These are phyloP conservation scores for Dactylellina drechsleri DNA, from an alignment of 2,329 filamentous ascomycete genomes.

Conservation along the genomic window DNA sequence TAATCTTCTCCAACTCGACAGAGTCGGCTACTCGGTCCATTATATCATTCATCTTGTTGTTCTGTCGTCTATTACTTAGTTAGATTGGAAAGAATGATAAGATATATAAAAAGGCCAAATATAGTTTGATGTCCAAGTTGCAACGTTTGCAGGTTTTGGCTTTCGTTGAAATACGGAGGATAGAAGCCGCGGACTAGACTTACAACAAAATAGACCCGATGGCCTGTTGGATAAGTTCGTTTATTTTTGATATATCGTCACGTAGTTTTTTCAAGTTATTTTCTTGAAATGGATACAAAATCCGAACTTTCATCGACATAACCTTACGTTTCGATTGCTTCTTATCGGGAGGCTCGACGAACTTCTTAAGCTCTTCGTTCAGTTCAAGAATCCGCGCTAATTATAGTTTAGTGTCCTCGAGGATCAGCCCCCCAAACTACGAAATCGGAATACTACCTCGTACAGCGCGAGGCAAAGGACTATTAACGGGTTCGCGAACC, in stretches of 20 bases:
- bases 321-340: background rate
- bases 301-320: conserved; percentile 4
- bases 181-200: background rate
- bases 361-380: conserved; percentile 3
- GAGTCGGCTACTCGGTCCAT: background rate
- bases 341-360: background rate
- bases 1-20: conserved; percentile 22
- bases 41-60: conserved; percentile 12
- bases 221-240: conserved; percentile 15
- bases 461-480: too few relatives aligned
- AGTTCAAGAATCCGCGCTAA: background rate
- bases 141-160: background rate
- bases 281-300: conserved; percentile 10
- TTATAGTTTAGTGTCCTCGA: background rate
- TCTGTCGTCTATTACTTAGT: background rate
- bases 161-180: background rate
- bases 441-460: background rate
- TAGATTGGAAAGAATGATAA: background rate
- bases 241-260: conserved; percentile 15
- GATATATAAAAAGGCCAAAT: background rate
- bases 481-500: background rate
- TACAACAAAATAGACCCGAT: conserved; percentile 9
- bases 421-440: background rate
- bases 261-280: conserved; percentile 1
- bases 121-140: background rate